Evolutionary conservation across 2,329 filamentous ascomycete genomes (phyloP).

Genomic region (Gnomoniopsis smithogilvyi): DNA sequence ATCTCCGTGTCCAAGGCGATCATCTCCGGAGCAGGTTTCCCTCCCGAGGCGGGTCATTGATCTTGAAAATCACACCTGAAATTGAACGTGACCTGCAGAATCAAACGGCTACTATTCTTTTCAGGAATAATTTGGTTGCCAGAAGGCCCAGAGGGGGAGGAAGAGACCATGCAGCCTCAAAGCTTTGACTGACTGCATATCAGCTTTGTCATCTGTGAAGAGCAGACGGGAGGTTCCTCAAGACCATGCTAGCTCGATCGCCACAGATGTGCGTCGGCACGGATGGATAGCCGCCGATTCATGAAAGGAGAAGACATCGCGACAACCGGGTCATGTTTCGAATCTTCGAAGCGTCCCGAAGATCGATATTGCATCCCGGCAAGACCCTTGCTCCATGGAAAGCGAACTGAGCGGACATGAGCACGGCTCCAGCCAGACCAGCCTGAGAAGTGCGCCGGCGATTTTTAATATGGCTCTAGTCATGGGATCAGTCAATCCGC

Average conservation of each 20-base stretch:
- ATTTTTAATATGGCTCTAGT: neutral
- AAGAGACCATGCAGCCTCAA: neutral
- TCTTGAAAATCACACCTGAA: neutral
- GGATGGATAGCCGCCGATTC: neutral
- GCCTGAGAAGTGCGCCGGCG: constrained; percentile 7
- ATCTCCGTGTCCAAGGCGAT: constrained; percentile 14
- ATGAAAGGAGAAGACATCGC: neutral
- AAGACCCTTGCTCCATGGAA: neutral
- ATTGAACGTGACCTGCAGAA: neutral
- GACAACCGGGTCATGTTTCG: neutral
- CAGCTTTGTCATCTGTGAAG: neutral
- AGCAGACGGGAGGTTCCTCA: neutral
- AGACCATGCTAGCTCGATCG: neutral
- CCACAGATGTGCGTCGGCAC: neutral
- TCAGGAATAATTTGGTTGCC: neutral
- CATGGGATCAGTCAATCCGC: neutral
- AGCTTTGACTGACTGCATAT: neutral
- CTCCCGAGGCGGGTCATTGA: neutral
- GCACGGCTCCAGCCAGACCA: neutral
- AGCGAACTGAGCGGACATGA: neutral
- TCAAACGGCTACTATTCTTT: neutral
- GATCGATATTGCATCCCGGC: neutral
- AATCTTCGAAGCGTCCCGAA: neutral
- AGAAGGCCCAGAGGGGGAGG: neutral
- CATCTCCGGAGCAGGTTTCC: constrained; percentile 16